Evolutionary conservation across 2,329 filamentous ascomycete genomes (phyloP), one percentile per base, ranked within the genome.

Genomic region (Penicillium crustosum): DNA sequence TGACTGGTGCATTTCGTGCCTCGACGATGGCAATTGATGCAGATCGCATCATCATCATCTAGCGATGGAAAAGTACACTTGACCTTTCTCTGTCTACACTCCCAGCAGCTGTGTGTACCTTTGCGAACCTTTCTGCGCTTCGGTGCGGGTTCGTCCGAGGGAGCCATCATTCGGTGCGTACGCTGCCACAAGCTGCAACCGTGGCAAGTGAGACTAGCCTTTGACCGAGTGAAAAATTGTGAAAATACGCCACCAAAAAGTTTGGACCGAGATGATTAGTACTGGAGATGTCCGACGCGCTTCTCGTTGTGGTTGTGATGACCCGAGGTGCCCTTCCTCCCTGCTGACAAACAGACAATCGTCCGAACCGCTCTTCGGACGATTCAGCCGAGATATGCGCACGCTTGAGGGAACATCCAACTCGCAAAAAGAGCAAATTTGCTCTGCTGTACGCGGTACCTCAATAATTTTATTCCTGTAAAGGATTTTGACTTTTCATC

Each of bases 51-150:
- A 29, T 53, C 33, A 59, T 65, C 59, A 29, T 53, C 48, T 17
- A 49, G 42, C 19, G 47, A 25, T 49, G 62, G 63, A 59, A 66
- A 66, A 13, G 63, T 49, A 49, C 47, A 38, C 7, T 49, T 49
- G 47, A 49, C 47, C 27, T 49, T 49, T 38, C 47, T 49, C 31
- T 15, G 31, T 9, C 47, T 49, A 17, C 47, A 49, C 57, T 55
- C 56, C 55, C 52, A 58, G 57, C 36, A 66, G 50, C 38, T 55
- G 41, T 33, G 60, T 17, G 69, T 72, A 36, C 69, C 70, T 61
- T 72, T 70, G 38, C 69, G 69, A 36, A 71, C 35, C 52, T 67
- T 68, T 48, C 65, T 59, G 39, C 57, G 57, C 48, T 65, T 67
- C 36, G 53, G 50, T 31, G 38, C 19, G 13, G 31, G 47, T 49